Evolutionary conservation across 495 filamentous ascomycete genomes (phyloP), one percentile per base, ranked within the genome.

Genomic region (Aspergillus mulundensis): DNA sequence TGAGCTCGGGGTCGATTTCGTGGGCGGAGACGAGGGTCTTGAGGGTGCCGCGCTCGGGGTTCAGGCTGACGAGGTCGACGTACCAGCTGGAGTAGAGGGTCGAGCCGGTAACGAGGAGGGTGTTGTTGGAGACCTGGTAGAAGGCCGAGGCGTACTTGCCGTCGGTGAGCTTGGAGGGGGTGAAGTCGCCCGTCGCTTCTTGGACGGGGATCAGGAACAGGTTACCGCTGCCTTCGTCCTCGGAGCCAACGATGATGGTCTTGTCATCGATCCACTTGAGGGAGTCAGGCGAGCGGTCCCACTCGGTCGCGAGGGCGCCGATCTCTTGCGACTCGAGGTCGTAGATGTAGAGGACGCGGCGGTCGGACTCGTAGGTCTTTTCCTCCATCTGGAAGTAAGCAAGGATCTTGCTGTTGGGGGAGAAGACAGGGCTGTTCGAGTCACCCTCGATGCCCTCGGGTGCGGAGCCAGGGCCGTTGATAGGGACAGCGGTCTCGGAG

Each of bases 371-470:
- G 42, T 76, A 73, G 0, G 59, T 42, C 36, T 62, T 58, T 4
- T 73, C 66, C n/a, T 66, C 56, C 71, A 72, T 72, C 60, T 77
- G 72, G 56, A 72, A 63, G 54, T 74, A 76, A 23, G 70, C 74
- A 30, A 77, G 53, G 10, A 47, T 62, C 25, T 63, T 58, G 42
- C 72, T 67, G 50, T 73, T 64, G 3, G 71, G 71, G n/a, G 72
- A 72, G 52, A 77, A 76, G 1, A 50, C 61, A 30, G 71, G 71
- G 28, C 42, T 63, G 38, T 62, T 67, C 6, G 66, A 67, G 39
- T 72, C 71, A 7, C 71, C 70, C 45, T 65, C 60, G 32, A 73
- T 55, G 12, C 66, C 68, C 0, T 64, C 41, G 0, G 68, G 66
- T 2, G 62, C 66, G 6, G 58, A 61, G 3, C 63, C 61, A 1